These are phyloP conservation scores for Porphyrellus cyaneotinctus DNA, from an alignment of 768 basidiomycete genomes.

Conservation along the genomic window DNA sequence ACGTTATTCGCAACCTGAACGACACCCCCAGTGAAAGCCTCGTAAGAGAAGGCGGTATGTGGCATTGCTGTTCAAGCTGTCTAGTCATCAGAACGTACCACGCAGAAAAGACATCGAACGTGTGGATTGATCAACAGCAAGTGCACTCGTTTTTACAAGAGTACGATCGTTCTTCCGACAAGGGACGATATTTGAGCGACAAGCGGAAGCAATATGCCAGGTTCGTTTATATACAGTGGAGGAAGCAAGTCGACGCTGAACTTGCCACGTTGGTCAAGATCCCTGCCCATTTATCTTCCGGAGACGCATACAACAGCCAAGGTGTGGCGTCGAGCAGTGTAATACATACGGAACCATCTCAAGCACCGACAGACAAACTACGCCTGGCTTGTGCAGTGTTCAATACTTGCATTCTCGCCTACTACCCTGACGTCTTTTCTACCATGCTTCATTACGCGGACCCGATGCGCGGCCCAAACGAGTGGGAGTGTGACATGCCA, in stretches of 20 bases:
- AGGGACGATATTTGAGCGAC: not conserved
- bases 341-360: not conserved
- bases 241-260: too few species aligned
- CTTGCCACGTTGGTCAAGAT: not conserved
- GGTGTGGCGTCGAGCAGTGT: not conserved
- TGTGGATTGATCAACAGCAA: not conserved
- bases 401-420: not conserved
- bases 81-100: not conserved
- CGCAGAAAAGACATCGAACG: not conserved
- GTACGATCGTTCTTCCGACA: not conserved
- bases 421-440: not conserved
- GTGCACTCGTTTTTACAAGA: not conserved
- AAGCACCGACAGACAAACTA: not conserved
- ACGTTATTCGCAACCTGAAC: not conserved
- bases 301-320: too few species aligned
- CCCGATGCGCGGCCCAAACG: not conserved
- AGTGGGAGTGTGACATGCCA: too few species aligned
- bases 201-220: not conserved
- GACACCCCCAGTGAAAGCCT: not conserved
- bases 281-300: not conserved
- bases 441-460: not conserved
- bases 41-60: not conserved
- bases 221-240: too few species aligned
- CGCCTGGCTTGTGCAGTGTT: slow-evolving; percentile 4
- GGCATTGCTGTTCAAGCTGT: not conserved